Evolutionary conservation across 768 basidiomycete genomes (phyloP).

Genomic region (Agaricus sinodeliciosus): DNA sequence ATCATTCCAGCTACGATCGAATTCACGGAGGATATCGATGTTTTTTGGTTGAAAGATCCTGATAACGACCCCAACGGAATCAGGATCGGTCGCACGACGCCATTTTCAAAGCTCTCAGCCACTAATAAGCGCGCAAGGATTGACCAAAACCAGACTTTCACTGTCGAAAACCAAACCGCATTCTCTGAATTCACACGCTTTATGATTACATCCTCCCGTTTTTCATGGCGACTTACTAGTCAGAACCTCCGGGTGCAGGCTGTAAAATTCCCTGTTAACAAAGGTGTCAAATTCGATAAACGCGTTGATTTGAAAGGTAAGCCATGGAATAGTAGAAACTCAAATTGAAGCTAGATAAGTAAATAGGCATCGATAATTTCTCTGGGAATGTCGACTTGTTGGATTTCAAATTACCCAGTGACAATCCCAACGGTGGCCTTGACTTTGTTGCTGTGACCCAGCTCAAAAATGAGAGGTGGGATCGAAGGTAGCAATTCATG

Average conservation of each 20-base stretch:
- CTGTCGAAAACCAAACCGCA: slow-evolving; percentile 45
- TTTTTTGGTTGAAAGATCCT: slow-evolving; percentile 47
- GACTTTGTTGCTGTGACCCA: slow-evolving; percentile 52
- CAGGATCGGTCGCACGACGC: slow-evolving; percentile 45
- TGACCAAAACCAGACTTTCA: slow-evolving; percentile 54
- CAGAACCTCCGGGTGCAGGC: slow-evolving; percentile 57
- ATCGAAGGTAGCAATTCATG: not conserved
- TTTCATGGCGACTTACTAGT: slow-evolving; percentile 61
- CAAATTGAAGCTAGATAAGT: not conserved
- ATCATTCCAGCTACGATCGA: slow-evolving; percentile 55
- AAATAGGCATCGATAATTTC: slow-evolving; percentile 55
- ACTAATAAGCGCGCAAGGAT: slow-evolving; percentile 51
- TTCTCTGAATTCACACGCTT: slow-evolving; percentile 56
- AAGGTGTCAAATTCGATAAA: slow-evolving; percentile 62
- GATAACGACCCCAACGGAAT: slow-evolving; percentile 31
- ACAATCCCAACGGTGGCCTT: slow-evolving; percentile 62
- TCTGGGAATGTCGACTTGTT: slow-evolving; percentile 44
- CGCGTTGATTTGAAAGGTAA: slow-evolving; percentile 47
- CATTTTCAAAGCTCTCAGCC: slow-evolving; percentile 39
- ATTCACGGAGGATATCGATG: slow-evolving; percentile 50
- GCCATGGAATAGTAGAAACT: slow-evolving; percentile 1
- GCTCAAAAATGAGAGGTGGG: slow-evolving; percentile 51
- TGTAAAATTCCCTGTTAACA: slow-evolving; percentile 58
- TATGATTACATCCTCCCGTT: slow-evolving; percentile 61
- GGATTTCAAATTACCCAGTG: slow-evolving; percentile 60